Conservation (phyloP, 352 stramenopile species). For the Phytophthora quininea region DNA sequence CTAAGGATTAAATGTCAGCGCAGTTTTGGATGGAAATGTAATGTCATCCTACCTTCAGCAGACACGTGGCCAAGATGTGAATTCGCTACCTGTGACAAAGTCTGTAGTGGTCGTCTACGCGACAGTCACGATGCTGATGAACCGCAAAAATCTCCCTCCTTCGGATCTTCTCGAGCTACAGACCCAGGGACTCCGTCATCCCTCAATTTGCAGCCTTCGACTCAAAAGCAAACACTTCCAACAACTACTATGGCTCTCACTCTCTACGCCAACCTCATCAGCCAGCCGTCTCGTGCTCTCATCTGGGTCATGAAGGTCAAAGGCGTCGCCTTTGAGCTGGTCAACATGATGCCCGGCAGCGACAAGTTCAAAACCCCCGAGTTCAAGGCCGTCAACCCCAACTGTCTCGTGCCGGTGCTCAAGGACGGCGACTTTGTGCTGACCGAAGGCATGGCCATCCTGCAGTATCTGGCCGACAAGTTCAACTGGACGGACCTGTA, state of each 20-base stretch:
- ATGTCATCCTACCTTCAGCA: too few relatives aligned
- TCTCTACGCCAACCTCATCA: conserved; percentile 71
- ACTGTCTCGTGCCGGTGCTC: conserved; percentile 40
- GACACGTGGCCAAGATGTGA: too few relatives aligned
- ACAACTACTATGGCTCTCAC: conserved; percentile 39
- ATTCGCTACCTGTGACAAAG: too few relatives aligned
- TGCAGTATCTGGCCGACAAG: too few relatives aligned
- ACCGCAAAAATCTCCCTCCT: too few relatives aligned
- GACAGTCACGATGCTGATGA: too few relatives aligned
- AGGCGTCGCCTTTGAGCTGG: conserved; percentile 41
- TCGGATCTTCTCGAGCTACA: too few relatives aligned
- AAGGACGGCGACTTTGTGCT: conserved; percentile 45
- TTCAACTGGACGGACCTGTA: too few relatives aligned
- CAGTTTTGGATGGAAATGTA: too few relatives aligned
- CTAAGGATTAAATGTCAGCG: too few relatives aligned
- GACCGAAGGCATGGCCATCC: conserved; percentile 38
- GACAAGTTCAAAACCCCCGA: conserved; percentile 49
- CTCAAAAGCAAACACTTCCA: conserved; percentile 4
- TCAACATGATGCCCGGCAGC: conserved; percentile 37
- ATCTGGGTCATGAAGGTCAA: conserved; percentile 58
- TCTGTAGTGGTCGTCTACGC: too few relatives aligned
- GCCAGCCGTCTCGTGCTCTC: conserved; percentile 51
- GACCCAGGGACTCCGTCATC: too few relatives aligned
- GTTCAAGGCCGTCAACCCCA: conserved; percentile 62
- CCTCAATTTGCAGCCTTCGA: conserved; percentile 23